Percentiles rank a stretch among this genome's conserved stretches.
Conservation (phyloP, 805 yeast genomes). For the Yueomyces sp. region DNA sequence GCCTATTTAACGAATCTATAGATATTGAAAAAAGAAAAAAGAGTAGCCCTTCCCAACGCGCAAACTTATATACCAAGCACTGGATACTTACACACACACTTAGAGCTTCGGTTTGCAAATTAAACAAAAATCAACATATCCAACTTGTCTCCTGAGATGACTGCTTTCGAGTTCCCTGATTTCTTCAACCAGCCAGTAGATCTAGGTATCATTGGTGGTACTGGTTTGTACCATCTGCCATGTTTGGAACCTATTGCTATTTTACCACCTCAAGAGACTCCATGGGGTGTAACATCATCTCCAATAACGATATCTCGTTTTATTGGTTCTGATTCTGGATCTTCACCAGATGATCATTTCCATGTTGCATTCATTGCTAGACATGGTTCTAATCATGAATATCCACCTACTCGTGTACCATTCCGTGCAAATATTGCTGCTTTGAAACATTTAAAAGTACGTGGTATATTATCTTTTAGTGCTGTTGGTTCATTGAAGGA, state of each 20-base stretch:
- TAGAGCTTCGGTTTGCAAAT: too few relatives aligned
- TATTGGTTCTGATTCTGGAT: constrained; percentile 27
- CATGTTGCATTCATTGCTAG: constrained; percentile 90
- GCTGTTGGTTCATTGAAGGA: constrained; percentile 93
- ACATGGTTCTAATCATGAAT: constrained; percentile 85
- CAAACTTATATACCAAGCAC: too few relatives aligned
- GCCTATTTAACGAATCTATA: too few relatives aligned
- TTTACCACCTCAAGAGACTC: constrained; percentile 64
- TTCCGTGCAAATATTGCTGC: constrained; percentile 93
- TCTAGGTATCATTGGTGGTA: constrained; percentile 91
- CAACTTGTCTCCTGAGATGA: constrained; percentile 6
- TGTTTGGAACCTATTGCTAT: constrained; percentile 77
- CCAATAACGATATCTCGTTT: constrained; percentile 87
- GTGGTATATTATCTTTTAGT: constrained; percentile 79
- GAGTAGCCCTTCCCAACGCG: too few relatives aligned
- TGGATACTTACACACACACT: too few relatives aligned
- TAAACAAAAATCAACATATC: too few relatives aligned
- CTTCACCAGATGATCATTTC: constrained; percentile 23
- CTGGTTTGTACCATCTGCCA: constrained; percentile 86
- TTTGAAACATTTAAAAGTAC: constrained; percentile 73
- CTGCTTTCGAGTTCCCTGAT: constrained; percentile 12
- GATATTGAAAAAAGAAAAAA: too few relatives aligned
- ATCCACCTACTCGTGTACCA: constrained; percentile 86
- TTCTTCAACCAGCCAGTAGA: constrained; percentile 31
- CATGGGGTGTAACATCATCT: constrained; percentile 96